Base-by-base conservation (phyloP, 2,329 filamentous ascomycete genomes). In the Colletotrichum coccodes region DNA sequence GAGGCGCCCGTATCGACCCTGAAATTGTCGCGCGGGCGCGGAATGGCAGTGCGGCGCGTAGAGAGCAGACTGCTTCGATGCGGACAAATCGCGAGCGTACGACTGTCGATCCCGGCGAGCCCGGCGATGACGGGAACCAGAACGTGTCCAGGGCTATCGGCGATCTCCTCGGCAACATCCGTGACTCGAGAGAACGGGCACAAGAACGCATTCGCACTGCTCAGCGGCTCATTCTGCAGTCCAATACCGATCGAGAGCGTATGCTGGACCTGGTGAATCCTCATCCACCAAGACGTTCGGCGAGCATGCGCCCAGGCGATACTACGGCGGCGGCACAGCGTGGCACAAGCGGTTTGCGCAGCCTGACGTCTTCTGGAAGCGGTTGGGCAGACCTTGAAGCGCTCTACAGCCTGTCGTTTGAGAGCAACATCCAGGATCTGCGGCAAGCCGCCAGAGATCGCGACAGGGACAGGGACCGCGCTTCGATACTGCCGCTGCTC, bases 361-460 rank as follows among this genome's bases (percentile, higher is more conserved):
- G 21, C 8, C 38, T 62, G 21, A 42, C 60, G 23, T 42, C 67
- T 36, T 44, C 59, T 11, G 54, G 59, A 4, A 57, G 75, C 61
- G 79, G 77, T 56, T 84, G 82, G 80, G 76, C 80, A 7, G 82
- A 84, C 57, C 75, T 83, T 6, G 83, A 85, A 70, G 78, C 80
- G 30, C 71, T 84, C 34, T 83, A 84, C 71, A 80, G 78, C 70
- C 75, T 80, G 60, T 74, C 74, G 23, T 73, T 75, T 34, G 75
- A 79, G 38, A 73, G 71, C 54, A 70, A 73, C 40, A 74, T 77
- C 36, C 68, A 70, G 26, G 77, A 77, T 58, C 63, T 73, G 47
- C 30, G 75, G 56, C 60, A 75, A 74, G 34, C 71, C 72, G 30
- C 76, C 12, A 60, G 69, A 26, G 79, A 81, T 6, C 73, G 73